phyloP scores from a whole-genome alignment of 176 grass and related monocot genomes.

The Triticum turgidum region DNA sequence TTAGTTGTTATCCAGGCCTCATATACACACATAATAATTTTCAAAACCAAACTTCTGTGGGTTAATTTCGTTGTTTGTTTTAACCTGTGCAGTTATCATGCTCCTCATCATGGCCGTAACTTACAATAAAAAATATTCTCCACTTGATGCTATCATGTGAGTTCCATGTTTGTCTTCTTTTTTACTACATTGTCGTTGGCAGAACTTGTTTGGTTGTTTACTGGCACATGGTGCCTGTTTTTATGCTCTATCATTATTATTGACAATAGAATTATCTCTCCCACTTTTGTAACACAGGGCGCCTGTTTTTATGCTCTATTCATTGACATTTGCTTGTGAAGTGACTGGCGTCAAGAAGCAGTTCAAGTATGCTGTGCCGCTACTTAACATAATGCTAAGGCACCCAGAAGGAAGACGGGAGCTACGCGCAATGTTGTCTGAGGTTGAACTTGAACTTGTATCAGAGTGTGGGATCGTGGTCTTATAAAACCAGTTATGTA shows the following conservation, averaged over 20 bases:
- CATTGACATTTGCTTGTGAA: neutral
- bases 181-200: neutral
- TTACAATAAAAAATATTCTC: neutral
- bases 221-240: too few relatives aligned
- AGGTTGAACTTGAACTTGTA: neutral
- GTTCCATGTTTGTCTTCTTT: neutral
- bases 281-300: neutral
- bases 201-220: neutral
- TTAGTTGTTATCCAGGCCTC: neutral
- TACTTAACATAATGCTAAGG: neutral
- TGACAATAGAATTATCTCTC: neutral
- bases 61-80: neutral
- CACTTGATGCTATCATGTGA: neutral
- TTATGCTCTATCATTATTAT: too few relatives aligned
- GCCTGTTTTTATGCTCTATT: neutral
- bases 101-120: neutral
- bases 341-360: neutral
- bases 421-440: neutral
- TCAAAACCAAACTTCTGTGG: neutral
- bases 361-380: neutral
- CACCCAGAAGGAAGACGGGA: neutral
- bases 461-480: neutral
- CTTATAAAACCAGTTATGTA: neutral
- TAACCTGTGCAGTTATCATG: neutral
- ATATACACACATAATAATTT: neutral